Conservation (phyloP, 208 protist species). For the Trypanosoma platydactyli region DNA sequence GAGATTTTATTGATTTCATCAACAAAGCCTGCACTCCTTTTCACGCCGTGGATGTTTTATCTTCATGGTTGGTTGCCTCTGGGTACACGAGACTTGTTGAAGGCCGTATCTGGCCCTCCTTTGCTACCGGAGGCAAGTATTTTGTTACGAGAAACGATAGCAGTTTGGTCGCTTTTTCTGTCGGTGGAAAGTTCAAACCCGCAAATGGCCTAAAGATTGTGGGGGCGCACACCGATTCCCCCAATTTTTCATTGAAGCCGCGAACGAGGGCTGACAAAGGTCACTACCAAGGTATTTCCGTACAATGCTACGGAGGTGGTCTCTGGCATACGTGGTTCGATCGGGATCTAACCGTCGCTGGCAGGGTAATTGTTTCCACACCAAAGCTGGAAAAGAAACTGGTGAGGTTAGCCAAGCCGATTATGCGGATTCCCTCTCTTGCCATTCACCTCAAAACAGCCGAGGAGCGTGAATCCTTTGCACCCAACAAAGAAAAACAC, state of each 20-base stretch:
- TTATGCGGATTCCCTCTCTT: conserved; percentile 94
- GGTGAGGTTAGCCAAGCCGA: conserved; percentile 87
- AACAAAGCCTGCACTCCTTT: conserved; percentile 75
- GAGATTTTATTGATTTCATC: conserved; percentile 69
- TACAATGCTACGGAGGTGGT: conserved; percentile 88
- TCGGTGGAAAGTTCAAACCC: conserved; percentile 91
- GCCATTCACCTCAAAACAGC: conserved; percentile 95
- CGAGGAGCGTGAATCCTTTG: conserved; percentile 82
- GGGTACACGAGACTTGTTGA: conserved; percentile 72
- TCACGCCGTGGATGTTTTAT: conserved; percentile 65
- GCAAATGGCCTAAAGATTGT: conserved; percentile 93
- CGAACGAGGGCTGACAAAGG: conserved; percentile 39
- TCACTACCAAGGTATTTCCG: conserved; percentile 62
- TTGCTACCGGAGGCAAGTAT: conserved; percentile 91
- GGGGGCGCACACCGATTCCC: conserved; percentile 98
- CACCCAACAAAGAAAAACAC: conserved; percentile 95
- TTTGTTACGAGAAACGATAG: conserved; percentile 97
- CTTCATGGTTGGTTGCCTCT: conserved; percentile 38
- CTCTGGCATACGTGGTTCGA: conserved; percentile 93
- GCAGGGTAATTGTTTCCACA: conserved; percentile 64
- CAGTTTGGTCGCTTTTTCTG: conserved; percentile 95
- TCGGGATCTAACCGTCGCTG: conserved; percentile 85
- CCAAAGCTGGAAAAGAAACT: conserved; percentile 48
- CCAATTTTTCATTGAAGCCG: conserved; percentile 88
- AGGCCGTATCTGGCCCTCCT: conserved; percentile 48